A percentile compares a stretch with the other conserved stretches of the same genome.
These are phyloP conservation scores for Alternaria consortialis DNA, from an alignment of 2,329 filamentous ascomycete genomes.

Conservation along the genomic window DNA sequence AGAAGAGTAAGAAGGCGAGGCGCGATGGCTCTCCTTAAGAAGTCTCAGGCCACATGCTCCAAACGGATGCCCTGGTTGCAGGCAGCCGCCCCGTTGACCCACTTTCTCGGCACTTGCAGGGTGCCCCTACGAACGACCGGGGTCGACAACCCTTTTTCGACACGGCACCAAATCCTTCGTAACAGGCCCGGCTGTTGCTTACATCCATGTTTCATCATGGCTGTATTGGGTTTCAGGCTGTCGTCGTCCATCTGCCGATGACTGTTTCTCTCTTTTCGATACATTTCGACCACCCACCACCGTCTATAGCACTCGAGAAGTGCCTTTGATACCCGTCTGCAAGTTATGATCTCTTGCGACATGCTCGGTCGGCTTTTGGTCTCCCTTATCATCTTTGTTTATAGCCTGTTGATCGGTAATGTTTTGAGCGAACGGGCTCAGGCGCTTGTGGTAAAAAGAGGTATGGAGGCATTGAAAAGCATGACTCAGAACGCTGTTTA, in stretches of 20 bases:
- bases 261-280: constrained; percentile 14
- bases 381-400: constrained; percentile 11
- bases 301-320: constrained; percentile 5
- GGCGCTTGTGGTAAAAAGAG: constrained; percentile 9
- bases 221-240: constrained; percentile 38
- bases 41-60: constrained; percentile 28
- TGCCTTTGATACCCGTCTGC: constrained; percentile 27
- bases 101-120: constrained; percentile 47
- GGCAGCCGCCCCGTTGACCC: constrained; percentile 39
- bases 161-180: constrained; percentile 33
- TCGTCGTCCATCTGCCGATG: constrained; percentile 11
- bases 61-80: constrained; percentile 39
- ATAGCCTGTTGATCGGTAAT: constrained; percentile 9
- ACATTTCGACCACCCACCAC: constrained; percentile 1
- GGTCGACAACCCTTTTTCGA: constrained; percentile 38
- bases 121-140: constrained; percentile 45
- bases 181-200: constrained; percentile 27
- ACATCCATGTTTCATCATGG: constrained; percentile 32
- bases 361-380: constrained; percentile 5
- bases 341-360: constrained; percentile 30
- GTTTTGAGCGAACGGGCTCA: neutral
- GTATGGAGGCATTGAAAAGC: constrained; percentile 14
- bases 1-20: constrained; percentile 53
- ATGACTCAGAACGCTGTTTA: constrained; percentile 7
- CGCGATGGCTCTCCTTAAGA: constrained; percentile 52